A percentile compares a stretch with the other conserved stretches of the same genome.
Conservation (phyloP, 805 yeast species). For the Kodamaea fukazawae region DNA sequence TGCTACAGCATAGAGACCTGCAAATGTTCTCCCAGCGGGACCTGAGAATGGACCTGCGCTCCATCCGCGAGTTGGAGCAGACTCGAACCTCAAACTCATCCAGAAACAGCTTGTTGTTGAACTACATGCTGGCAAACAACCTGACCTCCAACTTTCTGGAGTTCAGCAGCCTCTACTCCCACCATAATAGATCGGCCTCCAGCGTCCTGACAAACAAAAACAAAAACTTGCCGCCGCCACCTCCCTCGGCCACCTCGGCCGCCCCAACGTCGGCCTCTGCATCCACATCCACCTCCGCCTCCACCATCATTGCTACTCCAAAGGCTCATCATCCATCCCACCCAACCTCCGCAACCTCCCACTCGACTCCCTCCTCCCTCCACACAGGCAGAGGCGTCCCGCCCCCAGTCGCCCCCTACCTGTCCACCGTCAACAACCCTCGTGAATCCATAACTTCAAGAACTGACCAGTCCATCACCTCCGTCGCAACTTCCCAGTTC, state of each 20-base stretch:
- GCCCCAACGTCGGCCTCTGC: not conserved
- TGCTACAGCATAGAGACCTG: conserved; percentile 8
- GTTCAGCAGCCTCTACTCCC: conserved; percentile 5
- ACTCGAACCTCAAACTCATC: conserved; percentile 10
- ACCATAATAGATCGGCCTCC: conserved; percentile 7
- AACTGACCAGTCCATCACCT: conserved; percentile 14
- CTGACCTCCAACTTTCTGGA: conserved; percentile 4
- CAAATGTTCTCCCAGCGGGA: conserved; percentile 3
- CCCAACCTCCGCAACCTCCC: not conserved
- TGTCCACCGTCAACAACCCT: not conserved
- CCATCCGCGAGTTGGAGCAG: conserved; percentile 9
- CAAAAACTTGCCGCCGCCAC: conserved; percentile 11
- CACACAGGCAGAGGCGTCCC: conserved; percentile 2
- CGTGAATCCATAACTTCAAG: conserved; percentile 18
- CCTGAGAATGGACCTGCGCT: conserved; percentile 10
- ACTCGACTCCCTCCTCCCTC: not conserved
- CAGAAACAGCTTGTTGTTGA: conserved; percentile 12
- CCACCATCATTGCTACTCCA: not conserved
- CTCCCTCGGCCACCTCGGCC: not conserved
- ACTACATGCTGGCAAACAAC: conserved; percentile 11
- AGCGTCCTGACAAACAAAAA: conserved; percentile 8
- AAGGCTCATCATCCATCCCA: too few relatives aligned
- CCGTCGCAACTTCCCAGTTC: conserved; percentile 12
- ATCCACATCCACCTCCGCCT: not conserved
- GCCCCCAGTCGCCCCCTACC: conserved; percentile 5